Evolutionary conservation across 495 filamentous ascomycete genomes (phyloP), one percentile per base, ranked within the genome.

Genomic region (Talaromyces wortmannii): DNA sequence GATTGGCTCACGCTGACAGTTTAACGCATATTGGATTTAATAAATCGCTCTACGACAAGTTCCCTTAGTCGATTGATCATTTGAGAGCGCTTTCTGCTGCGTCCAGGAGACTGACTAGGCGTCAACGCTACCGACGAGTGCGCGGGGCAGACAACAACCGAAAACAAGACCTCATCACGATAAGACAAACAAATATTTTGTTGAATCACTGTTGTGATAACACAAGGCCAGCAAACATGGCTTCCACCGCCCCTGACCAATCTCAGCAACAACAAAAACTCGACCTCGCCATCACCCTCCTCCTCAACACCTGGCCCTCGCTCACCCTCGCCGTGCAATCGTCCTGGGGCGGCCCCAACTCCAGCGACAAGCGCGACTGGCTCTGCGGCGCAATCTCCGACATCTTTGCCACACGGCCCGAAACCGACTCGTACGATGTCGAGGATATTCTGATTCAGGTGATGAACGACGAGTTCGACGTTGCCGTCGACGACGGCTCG

Each of bases 401-500:
- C 7, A 84, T 96, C 63, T 81, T 97, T 50, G 65, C 69, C 0
- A 78, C 83, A 29, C 68, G 84, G 8, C 82, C 89, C 23, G 88
- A 92, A 55, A 90, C 87, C 31, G 88, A 96, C 59, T 75, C 79
- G n/a, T 82, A 86, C 45, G 90, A 96, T 60, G 68, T 97, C 33
- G 94, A 97, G 71, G 78, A 83, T 45, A 82, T 90, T 11, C 73
- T 97, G 51, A 71, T 95, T 30, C 88, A 96, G 60, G 87, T 92
- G 17, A 92, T 98, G 87, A 82, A 86, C 57, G 95, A 97, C 70
- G 92, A 98, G 70, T 98, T 97, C 65, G 90, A 94, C 49, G 86
- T 92, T 36, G 84, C 85, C 52, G 80, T 97, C 13, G 94, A 97
- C 62, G 92, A 97, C 70, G 92, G 89, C 59, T 90, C 83, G 53